Base-by-base conservation (phyloP, 2,329 filamentous ascomycete species). In the Apiospora marii region DNA sequence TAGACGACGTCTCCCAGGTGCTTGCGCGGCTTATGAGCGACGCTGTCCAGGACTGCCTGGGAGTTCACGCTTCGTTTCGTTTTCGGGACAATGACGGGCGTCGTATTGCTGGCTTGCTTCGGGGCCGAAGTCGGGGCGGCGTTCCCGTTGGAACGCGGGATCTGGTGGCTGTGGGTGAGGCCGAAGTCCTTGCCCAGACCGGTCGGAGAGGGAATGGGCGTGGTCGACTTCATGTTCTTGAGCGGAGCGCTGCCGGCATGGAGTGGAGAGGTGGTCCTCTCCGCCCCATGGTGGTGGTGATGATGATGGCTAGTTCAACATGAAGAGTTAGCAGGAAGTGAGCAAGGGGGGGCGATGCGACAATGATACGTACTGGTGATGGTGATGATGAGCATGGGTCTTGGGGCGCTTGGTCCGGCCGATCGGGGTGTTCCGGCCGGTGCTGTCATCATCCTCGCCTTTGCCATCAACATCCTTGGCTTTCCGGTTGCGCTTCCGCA, bases 1-100 rank as follows among this genome's bases (percentile, higher is more conserved):
- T 98, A 98, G 19, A 97, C 86, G 4, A 94, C 92, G 72, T 94
- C 94, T 46, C 96, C 96, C 2, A 98, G 88, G 80, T 98, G 95
- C 71, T 91, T 89, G 13, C 95, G 92, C 12, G 94, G 93, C 24
- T 90, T 87, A 72, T 92, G 85, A 0, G 92, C 87, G 4, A 96
- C 91, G 43, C 90, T 91, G 1, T 94, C 91, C 16, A 98, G 82
- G 0, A 98, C 89, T 0, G 89, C 87, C 74, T 93, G 88, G 1
- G 92, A 93, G 13, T 89, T 89, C 34, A 97, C 87, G 22, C 88
- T 89, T 3, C 89, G 90, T 74, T 91, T 92, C 8, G 91, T 87
- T 79, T 92, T 91, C 72, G 90, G 85, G 74, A 85, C 81, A 71
- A 83, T 84, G 73, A 81, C 84, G 68, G 81, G 83, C 76, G 77